Evolutionary conservation across 305 asterid genomes (phyloP), one percentile per base, ranked within the genome.

Genomic region (Fraxinus greggii): DNA sequence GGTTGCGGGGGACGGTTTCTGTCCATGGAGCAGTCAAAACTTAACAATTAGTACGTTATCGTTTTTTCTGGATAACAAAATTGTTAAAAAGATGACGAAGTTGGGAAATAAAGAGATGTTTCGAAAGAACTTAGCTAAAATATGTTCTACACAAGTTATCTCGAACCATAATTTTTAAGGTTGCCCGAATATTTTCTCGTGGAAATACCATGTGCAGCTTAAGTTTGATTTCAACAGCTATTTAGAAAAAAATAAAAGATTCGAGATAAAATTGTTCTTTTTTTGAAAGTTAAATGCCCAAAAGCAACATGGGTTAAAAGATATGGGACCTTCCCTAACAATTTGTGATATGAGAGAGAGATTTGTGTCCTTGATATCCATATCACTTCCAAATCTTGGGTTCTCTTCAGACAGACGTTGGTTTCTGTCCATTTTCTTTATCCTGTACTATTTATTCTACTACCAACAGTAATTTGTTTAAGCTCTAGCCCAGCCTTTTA

Each of bases 301-400:
- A n/a, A 72, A 32, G 76, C 26, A 72, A 31, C 76, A 7, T 1
- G 26, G 76, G 76, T 12, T n/a, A 3, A 72, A 72, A 72, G 48
- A 31, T 72, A 10, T 10, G 26, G 76, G 45, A 72, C 76, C 76
- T 69, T 15, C 75, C 21, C 75, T 69, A 28, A 28, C 21, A 69
- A 29, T 69, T 28, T 69, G 23, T 28, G 21, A 21, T 1, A 17
- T 4, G 74, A 67, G 38, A 13, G 21, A 82, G 77, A 67, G 88
- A 75, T 51, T 76, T 69, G 73, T 28, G 48, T 77, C 38, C 12
- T 9, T 28, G 9, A 80, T 54, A 79, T 77, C 83, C 80, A 81
- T 77, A 5, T 82, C 80, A 79, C 82, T 84, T 88, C 88, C 84
- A 86, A 80, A 84, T 72, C 75, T 75, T 78, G 86, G 78, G 87